Conservation (phyloP, 2,329 filamentous ascomycete species). For the Exophiala dermatitidis region DNA sequence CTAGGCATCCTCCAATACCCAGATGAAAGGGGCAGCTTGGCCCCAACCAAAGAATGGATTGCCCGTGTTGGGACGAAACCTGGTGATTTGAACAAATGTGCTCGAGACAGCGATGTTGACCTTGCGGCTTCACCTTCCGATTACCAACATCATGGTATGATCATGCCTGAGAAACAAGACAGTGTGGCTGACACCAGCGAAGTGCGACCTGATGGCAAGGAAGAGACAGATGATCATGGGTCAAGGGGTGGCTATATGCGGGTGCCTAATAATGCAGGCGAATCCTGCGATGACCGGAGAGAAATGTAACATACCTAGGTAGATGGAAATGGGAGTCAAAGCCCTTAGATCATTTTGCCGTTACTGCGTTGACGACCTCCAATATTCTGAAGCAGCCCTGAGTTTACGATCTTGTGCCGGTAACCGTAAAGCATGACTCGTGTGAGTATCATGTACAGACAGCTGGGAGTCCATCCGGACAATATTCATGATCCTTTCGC, state of each 20-base stretch:
- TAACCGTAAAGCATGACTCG: too few relatives aligned
- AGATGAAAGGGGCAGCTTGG: slow-evolving; percentile 10
- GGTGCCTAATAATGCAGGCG: background rate
- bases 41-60: slow-evolving; percentile 17
- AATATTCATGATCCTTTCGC: too few relatives aligned
- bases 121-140: slow-evolving; percentile 3
- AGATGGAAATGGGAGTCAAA: too few relatives aligned
- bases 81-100: slow-evolving; percentile 3
- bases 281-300: too few relatives aligned
- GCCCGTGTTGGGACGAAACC: slow-evolving; percentile 13
- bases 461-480: too few relatives aligned
- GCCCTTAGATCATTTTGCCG: too few relatives aligned
- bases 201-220: background rate
- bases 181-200: slow-evolving; percentile 1
- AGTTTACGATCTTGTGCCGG: too few relatives aligned
- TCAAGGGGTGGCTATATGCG: background rate
- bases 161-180: background rate
- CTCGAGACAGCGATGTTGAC: background rate
- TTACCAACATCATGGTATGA: background rate
- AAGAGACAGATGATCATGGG: background rate
- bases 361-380: too few relatives aligned
- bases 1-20: slow-evolving; percentile 12
- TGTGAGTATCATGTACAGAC: too few relatives aligned
- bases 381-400: too few relatives aligned
- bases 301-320: too few relatives aligned